Conservation (phyloP, 768 basidiomycete species). For the Trametes maxima region DNA sequence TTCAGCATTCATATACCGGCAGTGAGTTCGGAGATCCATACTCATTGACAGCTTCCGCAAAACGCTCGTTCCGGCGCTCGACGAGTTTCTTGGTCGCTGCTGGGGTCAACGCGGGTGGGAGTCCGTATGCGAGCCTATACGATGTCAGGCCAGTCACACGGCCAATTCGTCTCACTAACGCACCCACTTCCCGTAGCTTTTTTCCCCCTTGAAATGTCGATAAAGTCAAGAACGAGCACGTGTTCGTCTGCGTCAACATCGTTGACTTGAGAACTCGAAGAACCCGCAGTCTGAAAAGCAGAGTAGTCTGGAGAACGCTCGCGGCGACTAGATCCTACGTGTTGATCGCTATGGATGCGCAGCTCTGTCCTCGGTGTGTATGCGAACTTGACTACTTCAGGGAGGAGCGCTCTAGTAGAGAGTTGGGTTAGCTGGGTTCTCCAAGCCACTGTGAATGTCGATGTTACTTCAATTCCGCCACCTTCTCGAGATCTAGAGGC, state of each 20-base stretch:
- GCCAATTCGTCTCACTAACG: conserved; percentile 37
- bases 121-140: conserved; percentile 30
- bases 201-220: conserved; percentile 44
- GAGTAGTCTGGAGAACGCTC: conserved; percentile 47
- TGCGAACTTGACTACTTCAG: conserved; percentile 78
- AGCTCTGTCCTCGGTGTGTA: conserved; percentile 71
- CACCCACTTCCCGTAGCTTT: conserved; percentile 35
- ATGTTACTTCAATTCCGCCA: conserved; percentile 81
- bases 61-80: conserved; percentile 67
- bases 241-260: conserved; percentile 45
- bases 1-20: not conserved
- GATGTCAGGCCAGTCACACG: conserved; percentile 27
- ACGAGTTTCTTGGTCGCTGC: conserved; percentile 68
- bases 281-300: conserved; percentile 20
- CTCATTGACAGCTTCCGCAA: conserved; percentile 70
- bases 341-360: conserved; percentile 49
- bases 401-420: conserved; percentile 73
- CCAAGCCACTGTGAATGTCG: not conserved
- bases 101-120: conserved; percentile 51
- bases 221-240: conserved; percentile 54
- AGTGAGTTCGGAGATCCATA: conserved; percentile 30
- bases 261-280: conserved; percentile 31
- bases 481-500: conserved; percentile 72
- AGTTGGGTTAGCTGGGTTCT: not conserved
- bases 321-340: conserved; percentile 29